phyloP scores from a whole-genome alignment of 257 asterid genomes.

The Rehmannia glutinosa region DNA sequence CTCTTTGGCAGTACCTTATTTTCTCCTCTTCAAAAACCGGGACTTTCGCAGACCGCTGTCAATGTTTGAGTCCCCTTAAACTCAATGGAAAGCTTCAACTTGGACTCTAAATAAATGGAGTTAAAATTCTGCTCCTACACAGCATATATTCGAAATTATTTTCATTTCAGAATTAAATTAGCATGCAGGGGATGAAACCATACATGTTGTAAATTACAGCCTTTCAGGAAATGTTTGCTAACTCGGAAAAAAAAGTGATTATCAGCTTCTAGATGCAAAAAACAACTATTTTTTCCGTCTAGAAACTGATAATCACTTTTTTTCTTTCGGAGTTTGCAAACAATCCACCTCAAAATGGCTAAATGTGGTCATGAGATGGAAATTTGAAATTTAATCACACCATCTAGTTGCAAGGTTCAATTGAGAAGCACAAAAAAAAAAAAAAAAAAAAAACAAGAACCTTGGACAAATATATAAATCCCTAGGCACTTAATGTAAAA shows the following conservation, averaged over 20 bases:
- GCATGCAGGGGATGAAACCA: neutral
- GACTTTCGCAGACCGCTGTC: neutral
- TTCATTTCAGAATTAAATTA: neutral
- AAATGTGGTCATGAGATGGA: neutral
- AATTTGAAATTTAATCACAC: neutral
- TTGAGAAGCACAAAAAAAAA: too few relatives aligned
- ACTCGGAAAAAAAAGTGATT: too few relatives aligned
- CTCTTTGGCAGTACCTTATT: neutral
- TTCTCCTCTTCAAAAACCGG: neutral
- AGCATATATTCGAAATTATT: neutral
- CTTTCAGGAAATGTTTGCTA: too few relatives aligned
- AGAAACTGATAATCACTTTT: too few relatives aligned
- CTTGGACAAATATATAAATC: too few relatives aligned
- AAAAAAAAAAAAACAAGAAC: too few relatives aligned
- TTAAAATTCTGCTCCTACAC: neutral
- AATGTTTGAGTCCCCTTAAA: neutral
- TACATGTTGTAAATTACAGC: neutral
- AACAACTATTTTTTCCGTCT: too few relatives aligned
- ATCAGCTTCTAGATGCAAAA: too few relatives aligned
- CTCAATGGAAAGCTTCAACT: neutral
- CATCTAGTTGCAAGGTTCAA: neutral
- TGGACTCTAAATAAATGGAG: neutral
- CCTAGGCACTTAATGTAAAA: neutral
- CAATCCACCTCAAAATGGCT: neutral
- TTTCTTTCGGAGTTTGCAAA: too few relatives aligned